These are phyloP conservation scores for Corniculantispora saksenae DNA, from an alignment of 2,329 filamentous ascomycete genomes.

Conservation along the genomic window DNA sequence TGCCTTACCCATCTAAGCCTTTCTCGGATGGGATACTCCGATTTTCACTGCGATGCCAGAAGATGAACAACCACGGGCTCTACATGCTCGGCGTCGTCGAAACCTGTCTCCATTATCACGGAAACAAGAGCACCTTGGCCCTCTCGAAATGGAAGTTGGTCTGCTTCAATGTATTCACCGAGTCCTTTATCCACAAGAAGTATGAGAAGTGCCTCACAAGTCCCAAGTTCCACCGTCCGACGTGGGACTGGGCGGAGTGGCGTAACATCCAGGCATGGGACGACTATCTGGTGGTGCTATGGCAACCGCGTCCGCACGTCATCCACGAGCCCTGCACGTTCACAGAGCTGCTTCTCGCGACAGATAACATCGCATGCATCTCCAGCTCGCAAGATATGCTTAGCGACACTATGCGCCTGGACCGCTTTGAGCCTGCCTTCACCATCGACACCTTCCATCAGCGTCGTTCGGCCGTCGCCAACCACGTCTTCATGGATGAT, in stretches of 20 bases:
- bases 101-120: conserved; percentile 9
- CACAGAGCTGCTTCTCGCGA: conserved; percentile 12
- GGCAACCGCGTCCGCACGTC: conserved; percentile 18
- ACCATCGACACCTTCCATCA: conserved; percentile 17
- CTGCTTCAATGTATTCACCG: conserved; percentile 20
- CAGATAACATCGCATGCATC: conserved; percentile 13
- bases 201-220: conserved; percentile 16
- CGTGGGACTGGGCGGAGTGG: conserved; percentile 20
- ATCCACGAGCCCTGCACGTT: conserved; percentile 20
- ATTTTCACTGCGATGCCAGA: conserved; percentile 18
- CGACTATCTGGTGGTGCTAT: conserved; percentile 20
- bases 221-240: conserved; percentile 15
- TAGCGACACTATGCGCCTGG: background rate
- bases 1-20: background rate
- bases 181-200: background rate
- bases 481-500: conserved; percentile 19
- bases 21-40: conserved; percentile 9
- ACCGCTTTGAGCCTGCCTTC: conserved; percentile 8
- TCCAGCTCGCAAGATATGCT: background rate
- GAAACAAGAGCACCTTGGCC: conserved; percentile 3
- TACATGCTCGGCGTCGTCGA: conserved; percentile 15
- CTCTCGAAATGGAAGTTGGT: conserved; percentile 3
- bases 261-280: conserved; percentile 18
- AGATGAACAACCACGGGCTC: conserved; percentile 16
- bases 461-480: conserved; percentile 1